Evolutionary conservation across 2,329 filamentous ascomycete species (phyloP), one percentile per base, ranked within the genome.

Genomic region (Thelonectria blattea): DNA sequence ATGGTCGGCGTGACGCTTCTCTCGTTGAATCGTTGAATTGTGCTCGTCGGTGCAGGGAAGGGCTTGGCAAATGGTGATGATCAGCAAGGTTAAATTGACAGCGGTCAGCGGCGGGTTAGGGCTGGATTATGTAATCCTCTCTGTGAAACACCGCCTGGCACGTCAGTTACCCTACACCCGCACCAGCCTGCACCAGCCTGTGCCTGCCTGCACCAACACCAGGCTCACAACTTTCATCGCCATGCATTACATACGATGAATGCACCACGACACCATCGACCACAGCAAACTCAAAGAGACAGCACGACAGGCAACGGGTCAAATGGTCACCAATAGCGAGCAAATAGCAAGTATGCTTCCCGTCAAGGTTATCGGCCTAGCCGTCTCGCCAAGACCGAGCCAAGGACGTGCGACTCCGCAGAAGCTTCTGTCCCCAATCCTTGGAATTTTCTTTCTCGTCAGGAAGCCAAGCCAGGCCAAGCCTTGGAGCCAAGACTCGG

Each of bases 21-120:
- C 22, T 24, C 6, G 6, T 6, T 24, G 22, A n/a, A n/a, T 15
- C 34, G 34, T 15, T 37, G 15, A 30, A 7, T 30, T 30, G 27
- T 30, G 27, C 8, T 7, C 9, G 9, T 37, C 34, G 11, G 6
- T 5, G 34, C 11, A 30, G 32, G 37, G 27, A 48, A 48, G 42
- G 12, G 20, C 46, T 30, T 48, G 46, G 46, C 46, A 32, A 24
- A 24, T 4, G 46, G 46, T 48, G 32, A 37, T 56, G 45, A 56
- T 56, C 53, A 56, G 24, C 47, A 46, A 47, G 53, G 45, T 52
- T 52, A 60, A 56, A 54, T 56, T 60, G 52, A 54, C 52, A 56
- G 52, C 41, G 32, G 57, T 37, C 37, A 47, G 32, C 22, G 52
- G 51, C 22, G 51, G 47, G 52, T 55, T 52, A 18, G 47, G 41